Evolutionary conservation across 2,329 filamentous ascomycete genomes (phyloP).

Genomic region (Pyrenophora teres): DNA sequence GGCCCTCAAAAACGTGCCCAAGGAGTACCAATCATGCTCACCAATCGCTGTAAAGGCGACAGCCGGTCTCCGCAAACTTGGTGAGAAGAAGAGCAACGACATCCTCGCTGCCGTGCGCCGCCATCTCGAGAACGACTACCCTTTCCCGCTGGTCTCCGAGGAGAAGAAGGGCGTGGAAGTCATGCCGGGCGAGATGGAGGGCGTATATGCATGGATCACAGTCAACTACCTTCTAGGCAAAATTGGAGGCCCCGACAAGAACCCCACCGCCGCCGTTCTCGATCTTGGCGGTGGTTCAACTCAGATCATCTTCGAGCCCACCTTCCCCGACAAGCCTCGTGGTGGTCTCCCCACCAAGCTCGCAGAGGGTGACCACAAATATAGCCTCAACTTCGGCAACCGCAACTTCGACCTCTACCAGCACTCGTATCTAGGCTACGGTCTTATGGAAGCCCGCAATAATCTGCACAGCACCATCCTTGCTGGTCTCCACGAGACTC

Average conservation of each 20-base stretch:
- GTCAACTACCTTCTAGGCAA: conserved; percentile 98
- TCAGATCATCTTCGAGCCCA: conserved; percentile 98
- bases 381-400: conserved; percentile 86
- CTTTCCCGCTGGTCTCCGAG: conserved; percentile 88
- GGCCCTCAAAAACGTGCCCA: conserved; percentile 81
- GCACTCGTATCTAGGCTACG: conserved; percentile 96
- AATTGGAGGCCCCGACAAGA: conserved; percentile 90
- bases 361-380: conserved; percentile 92
- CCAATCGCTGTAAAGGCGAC: conserved; percentile 98
- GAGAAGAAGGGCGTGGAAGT: conserved; percentile 89
- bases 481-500: conserved; percentile 68
- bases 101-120: conserved; percentile 84
- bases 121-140: conserved; percentile 85
- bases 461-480: conserved; percentile 79
- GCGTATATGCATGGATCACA: conserved; percentile 98
- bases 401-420: conserved; percentile 93
- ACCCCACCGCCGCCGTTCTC: conserved; percentile 89
- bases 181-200: conserved; percentile 97
- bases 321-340: conserved; percentile 72
- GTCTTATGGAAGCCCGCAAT: conserved; percentile 91
- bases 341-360: conserved; percentile 87
- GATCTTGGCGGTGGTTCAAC: conserved; percentile 96
- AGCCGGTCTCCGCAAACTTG: conserved; percentile 87
- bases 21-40: conserved; percentile 87
- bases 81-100: conserved; percentile 75